Evolutionary conservation across 2,329 filamentous ascomycete species (phyloP), one percentile per base, ranked within the genome.

Genomic region (Tympanopsis confertula): DNA sequence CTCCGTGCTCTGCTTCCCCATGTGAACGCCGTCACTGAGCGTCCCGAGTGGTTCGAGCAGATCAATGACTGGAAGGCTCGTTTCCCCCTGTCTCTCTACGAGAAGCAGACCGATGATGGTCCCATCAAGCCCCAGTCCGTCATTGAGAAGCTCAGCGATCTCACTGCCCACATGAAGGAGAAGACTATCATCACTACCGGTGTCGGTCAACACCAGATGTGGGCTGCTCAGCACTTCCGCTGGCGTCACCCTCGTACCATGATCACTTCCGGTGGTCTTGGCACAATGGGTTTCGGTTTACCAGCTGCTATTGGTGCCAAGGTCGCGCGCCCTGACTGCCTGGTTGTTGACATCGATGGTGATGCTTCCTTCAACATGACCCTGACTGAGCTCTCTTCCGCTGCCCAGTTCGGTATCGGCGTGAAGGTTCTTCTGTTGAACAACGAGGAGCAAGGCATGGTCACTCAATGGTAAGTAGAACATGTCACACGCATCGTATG

Each of bases 301-400:
- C 91, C 91, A 18, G 85, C 88, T 18, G 88, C 91, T 44, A 96
- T 96, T 46, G 91, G 91, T 44, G 88, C 87, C 52, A 95, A 95
- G 70, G 89, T 94, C 36, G 83, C 79, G 14, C 70, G 71, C 35
- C 80, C 81, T 3, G 56, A 56, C 17, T 47, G 47, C 22, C 75
- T 94, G 37, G 89, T 96, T 42, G 78, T 96, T 42, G 89, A 96
- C 59, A 93, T 96, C 52, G 91, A 98, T 56, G 91, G 91, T 44
- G 91, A 96, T 57, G 91, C 89, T n/a, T 95, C 88, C 3, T 96
- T 98, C 69, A 86, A 86, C 71, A 96, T 98, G 91, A 96, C 91
- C 4, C 71, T 95, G 42, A 95, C 89, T 2, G 91, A 98, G 65
- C 78, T 98, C 38, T 85, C 83, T 35, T 95, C 89, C 2, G 88